Base-by-base conservation (phyloP, 768 basidiomycete genomes). In the Russula foetens region DNA sequence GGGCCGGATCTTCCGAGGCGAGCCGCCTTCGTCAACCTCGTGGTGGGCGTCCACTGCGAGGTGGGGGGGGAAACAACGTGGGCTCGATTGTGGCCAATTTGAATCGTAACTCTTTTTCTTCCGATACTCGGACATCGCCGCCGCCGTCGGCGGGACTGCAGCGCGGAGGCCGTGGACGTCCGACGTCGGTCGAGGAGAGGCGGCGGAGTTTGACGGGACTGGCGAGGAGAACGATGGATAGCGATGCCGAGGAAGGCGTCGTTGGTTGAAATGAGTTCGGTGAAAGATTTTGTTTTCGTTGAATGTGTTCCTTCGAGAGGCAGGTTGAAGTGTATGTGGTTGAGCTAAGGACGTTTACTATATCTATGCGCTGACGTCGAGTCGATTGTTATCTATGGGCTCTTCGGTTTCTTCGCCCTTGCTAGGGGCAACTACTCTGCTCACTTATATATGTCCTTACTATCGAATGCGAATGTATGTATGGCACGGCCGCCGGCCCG, bases 191-290 rank as follows among this genome's bases (percentile, higher is more conserved):
- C 7, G 62, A 63, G 2, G 62, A 58, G 2, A 55, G 7, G 46
- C 52, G 67, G 44, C 53, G 56, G 19, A 66, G 57, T 39, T 15
- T 66, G 58, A 71, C 71, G 46, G 71, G 73, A 17, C 68, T 77
- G 59, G 84, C 87, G 55, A 80, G 88, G 68, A 80, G 88, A 71
- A 90, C 88, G 51, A 86, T 88, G 85, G 87, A 85, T 44, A 88
- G 86, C 68, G 89, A 91, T 68, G 88, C 88, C 38, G 90, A 92
- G 69, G 90, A 62, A 21, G 45, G 56, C 24, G 56, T 62, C 3
- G 29, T 62, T 11, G 56, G 56, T 19, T 62, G 45, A 53, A 48
- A 9, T 17, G 26, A 8, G 14, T 26, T n/a, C n/a, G 23, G 14
- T 50, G 48, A 41, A 23, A 47, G 7, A 7, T 24, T 4, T 56